A percentile compares a stretch with the other conserved stretches of the same genome.
Conservation (phyloP, 805 yeast species). For the Kazachstania viticola region DNA sequence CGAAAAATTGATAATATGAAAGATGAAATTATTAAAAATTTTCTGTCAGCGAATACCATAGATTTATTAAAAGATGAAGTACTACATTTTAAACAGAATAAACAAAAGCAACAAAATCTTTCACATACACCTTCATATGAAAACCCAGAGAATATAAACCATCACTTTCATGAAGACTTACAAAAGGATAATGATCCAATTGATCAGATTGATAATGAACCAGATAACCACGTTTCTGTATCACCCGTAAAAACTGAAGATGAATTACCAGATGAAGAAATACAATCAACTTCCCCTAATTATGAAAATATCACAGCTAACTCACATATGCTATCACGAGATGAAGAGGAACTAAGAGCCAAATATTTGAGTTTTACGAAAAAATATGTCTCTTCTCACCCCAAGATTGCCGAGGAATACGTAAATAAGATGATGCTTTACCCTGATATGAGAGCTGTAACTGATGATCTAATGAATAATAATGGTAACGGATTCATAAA, state of each 20-base stretch:
- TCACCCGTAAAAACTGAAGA: not conserved
- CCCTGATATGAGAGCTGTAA: conserved; percentile 45
- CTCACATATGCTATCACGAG: no score
- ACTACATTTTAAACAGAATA: conserved; percentile 23
- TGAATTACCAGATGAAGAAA: not conserved
- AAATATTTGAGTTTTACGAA: conserved; percentile 22
- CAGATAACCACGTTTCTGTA: not conserved
- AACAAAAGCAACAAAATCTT: conserved; percentile 13
- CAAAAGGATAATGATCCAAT: not conserved
- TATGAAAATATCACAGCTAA: no score
- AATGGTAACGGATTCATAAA: conserved; percentile 71
- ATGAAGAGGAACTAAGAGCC: conserved; percentile 12
- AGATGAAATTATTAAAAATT: conserved; percentile 16
- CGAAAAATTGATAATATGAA: conserved; percentile 6
- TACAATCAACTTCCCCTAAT: not conserved
- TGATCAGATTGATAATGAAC: no score
- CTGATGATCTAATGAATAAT: conserved; percentile 60
- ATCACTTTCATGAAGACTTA: not conserved
- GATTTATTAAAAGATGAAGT: conserved; percentile 24
- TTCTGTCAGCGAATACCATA: conserved; percentile 16
- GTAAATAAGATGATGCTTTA: conserved; percentile 25
- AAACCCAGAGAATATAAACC: not conserved
- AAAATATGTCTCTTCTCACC: conserved; percentile 25
- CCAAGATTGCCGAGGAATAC: conserved; percentile 25
- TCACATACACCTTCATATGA: not conserved